Evolutionary conservation across 2,329 filamentous ascomycete genomes (phyloP).

Genomic region (Capronia coronata): DNA sequence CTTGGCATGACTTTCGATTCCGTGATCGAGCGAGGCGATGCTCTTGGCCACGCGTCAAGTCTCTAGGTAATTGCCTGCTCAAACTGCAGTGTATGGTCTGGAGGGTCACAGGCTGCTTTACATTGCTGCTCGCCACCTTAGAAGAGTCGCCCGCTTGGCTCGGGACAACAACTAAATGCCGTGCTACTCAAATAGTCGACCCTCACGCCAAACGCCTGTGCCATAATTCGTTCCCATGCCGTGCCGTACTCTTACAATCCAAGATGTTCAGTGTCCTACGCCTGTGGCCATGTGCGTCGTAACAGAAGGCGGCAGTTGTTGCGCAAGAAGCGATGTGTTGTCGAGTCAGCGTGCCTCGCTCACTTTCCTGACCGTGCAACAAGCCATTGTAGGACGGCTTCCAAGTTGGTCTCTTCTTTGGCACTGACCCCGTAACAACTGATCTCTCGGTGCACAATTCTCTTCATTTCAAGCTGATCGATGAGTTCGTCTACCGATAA

Average conservation of each 20-base stretch:
- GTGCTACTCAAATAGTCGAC: no score
- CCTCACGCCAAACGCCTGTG: no score
- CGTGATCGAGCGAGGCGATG: not conserved
- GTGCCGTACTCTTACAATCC: slow-evolving; percentile 4
- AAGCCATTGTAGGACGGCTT: slow-evolving; percentile 93
- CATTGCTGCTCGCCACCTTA: not conserved
- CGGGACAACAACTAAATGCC: no score
- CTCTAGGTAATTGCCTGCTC: no score
- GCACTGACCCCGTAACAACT: slow-evolving; percentile 98
- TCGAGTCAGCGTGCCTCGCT: slow-evolving; percentile 27
- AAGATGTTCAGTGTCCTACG: not conserved
- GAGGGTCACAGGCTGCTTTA: no score
- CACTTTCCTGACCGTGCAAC: slow-evolving; percentile 79
- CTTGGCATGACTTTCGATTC: not conserved
- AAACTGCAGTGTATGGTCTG: no score
- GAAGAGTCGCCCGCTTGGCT: not conserved
- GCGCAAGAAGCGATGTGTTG: not conserved
- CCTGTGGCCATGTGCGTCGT: not conserved
- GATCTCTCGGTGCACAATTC: slow-evolving; percentile 84
- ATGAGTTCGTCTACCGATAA: slow-evolving; percentile 92
- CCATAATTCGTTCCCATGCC: not conserved
- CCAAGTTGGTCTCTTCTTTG: slow-evolving; percentile 97
- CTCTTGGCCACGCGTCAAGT: slow-evolving; percentile 1
- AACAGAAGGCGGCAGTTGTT: not conserved
- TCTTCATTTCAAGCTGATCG: slow-evolving; percentile 81